Base-by-base conservation (phyloP, 192 early-diverging fungal genomes). In the Coemansia sp. region DNA sequence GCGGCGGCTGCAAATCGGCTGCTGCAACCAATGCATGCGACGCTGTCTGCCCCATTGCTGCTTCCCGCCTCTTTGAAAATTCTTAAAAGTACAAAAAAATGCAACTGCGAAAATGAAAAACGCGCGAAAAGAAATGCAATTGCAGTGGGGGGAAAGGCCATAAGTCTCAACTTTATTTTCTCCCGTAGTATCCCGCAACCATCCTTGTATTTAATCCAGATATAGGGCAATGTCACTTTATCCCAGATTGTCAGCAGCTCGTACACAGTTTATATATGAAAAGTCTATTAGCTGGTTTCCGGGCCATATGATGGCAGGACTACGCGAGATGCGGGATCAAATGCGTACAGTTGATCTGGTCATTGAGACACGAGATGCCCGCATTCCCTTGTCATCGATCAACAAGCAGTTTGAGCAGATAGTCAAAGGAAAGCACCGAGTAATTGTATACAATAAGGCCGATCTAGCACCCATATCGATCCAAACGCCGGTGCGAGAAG, bases 401-500 rank as follows among this genome's bases (percentile, higher is more conserved):
- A 96, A 94, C 71, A 83, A 84, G 45, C 85, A 87, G 57, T 88
- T 94, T 60, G 82, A 89, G 82, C 60, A 80, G 26, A 73, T 88
- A 15, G 71, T 85, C 26, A 84, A 84, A 15, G 51, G 61, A 31
- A 83, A 89, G 48, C 79, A 86, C 11, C 79, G 90, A 6, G 62
- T 96, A 3, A 81, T 98, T 15, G 85, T 96, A 7, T 94, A 93
- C 80, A 98, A 96, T 82, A 98, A 96, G 73, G 66, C 76, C 20
- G 96, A 98, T 71, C 73, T 98, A 26, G 90, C 93, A 0, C 85
- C 90, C 46, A 72, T 80, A 6, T 48, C 57, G n/a, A 80, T 79
- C 17, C 67, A 76, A 40, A 6, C n/a, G 14, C 23, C 21, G 0
- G 53, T 76, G 26, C 45, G 53, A n/a, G 60, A 75, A 32, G 60